Percentiles rank a stretch among this genome's conserved stretches.
phyloP scores from a whole-genome alignment of 129 eudicot genomes.

The Sambucus nigra region DNA sequence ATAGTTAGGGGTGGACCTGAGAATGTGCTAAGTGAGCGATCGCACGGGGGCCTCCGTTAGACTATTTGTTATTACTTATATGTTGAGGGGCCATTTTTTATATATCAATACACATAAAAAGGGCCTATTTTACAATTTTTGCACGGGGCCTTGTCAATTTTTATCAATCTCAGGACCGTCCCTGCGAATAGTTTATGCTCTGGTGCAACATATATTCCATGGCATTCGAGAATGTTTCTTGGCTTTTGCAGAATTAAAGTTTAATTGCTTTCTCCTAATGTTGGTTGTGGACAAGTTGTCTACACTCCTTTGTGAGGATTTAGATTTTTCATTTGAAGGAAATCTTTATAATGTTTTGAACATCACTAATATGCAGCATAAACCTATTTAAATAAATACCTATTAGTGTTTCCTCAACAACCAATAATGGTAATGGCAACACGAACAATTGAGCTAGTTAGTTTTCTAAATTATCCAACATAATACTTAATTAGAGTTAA shows the following conservation, averaged over 20 bases:
- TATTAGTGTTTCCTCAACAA: slow-evolving; percentile 88
- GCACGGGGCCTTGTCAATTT: too few species aligned
- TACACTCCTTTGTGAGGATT: slow-evolving; percentile 75
- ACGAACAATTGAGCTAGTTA: slow-evolving; percentile 90
- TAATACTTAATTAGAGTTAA: not conserved
- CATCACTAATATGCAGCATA: slow-evolving; percentile 63
- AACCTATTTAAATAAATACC: too few species aligned
- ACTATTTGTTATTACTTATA: too few species aligned
- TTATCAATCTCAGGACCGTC: too few species aligned
- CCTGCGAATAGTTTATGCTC: slow-evolving; percentile 90
- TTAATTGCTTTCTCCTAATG: slow-evolving; percentile 94
- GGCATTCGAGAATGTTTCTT: slow-evolving; percentile 91
- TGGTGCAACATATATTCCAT: slow-evolving; percentile 96
- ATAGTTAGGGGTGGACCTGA: too few species aligned
- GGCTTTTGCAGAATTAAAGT: slow-evolving; percentile 93
- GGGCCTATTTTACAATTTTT: too few species aligned
- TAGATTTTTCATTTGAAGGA: slow-evolving; percentile 76
- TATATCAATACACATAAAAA: too few species aligned
- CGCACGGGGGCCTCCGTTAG: too few species aligned
- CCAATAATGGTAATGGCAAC: slow-evolving; percentile 89
- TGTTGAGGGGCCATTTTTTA: too few species aligned
- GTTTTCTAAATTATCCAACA: slow-evolving; percentile 7
- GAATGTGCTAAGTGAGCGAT: too few species aligned
- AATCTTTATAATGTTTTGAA: slow-evolving; percentile 72
- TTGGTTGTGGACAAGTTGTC: slow-evolving; percentile 95